These are phyloP conservation scores for Leucogyrophana mollusca DNA, from an alignment of 768 basidiomycete species.

Conservation along the genomic window DNA sequence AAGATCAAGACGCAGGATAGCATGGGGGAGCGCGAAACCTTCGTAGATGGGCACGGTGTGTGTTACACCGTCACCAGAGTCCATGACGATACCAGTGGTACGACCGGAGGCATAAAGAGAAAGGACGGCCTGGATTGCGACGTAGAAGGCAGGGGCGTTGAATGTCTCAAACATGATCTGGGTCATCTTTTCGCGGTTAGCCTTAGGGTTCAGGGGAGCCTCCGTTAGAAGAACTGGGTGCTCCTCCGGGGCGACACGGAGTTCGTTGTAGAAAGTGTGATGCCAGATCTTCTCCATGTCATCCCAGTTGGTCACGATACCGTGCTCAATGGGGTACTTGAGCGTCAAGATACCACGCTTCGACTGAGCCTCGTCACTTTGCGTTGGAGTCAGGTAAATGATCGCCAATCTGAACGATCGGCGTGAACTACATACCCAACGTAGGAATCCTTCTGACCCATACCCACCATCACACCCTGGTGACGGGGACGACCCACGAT, in stretches of 20 bases:
- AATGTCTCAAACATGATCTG: constrained; percentile 83
- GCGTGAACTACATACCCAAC: constrained; percentile 63
- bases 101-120: constrained; percentile 91
- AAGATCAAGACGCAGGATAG: constrained; percentile 88
- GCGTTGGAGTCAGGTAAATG: constrained; percentile 5
- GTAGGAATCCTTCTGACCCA: constrained; percentile 96
- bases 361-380: constrained; percentile 86
- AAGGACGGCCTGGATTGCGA: constrained; percentile 71
- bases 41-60: constrained; percentile 98
- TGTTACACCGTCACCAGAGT: constrained; percentile 95
- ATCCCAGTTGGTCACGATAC: constrained; percentile 98
- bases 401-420: constrained; percentile 3
- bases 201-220: constrained; percentile 72
- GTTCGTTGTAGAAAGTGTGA: constrained; percentile 90
- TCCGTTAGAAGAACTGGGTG: constrained; percentile 73
- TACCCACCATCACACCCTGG: constrained; percentile 95
- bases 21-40: constrained; percentile 89
- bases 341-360: constrained; percentile 94
- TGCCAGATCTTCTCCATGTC: constrained; percentile 99
- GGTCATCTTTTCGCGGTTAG: constrained; percentile 74
- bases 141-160: constrained; percentile 74
- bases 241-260: constrained; percentile 76
- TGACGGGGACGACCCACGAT: constrained; percentile 95
- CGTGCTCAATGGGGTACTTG: constrained; percentile 93
- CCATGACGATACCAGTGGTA: constrained; percentile 92